A percentile compares a stretch with the other conserved stretches of the same genome.
Evolutionary conservation across 371 early-diverging fungal species (phyloP).

Genomic region (Coemansia sp.): DNA sequence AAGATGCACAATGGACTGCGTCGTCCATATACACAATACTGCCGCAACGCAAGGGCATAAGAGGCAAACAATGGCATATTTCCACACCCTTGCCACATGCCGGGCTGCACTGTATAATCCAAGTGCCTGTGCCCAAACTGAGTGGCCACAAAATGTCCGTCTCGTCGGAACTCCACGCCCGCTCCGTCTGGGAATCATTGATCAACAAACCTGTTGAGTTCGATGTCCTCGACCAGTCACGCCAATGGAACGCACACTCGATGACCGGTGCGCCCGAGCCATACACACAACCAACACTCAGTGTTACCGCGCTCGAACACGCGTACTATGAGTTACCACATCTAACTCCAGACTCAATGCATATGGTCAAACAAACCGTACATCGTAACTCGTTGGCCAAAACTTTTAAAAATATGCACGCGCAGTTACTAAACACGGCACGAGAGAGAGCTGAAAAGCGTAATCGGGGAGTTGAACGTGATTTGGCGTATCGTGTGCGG

Average conservation of each 20-base stretch:
- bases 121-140: constrained; percentile 3
- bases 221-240: constrained; percentile 12
- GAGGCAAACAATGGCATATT: background rate
- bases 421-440: background rate
- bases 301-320: constrained; percentile 11
- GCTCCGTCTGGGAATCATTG: constrained; percentile 17
- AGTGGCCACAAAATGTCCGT: background rate
- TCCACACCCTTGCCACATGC: constrained; percentile 15
- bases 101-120: constrained; percentile 39
- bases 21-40: constrained; percentile 14
- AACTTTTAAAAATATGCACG: background rate
- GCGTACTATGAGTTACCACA: constrained; percentile 19
- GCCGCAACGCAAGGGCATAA: background rate
- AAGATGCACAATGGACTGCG: constrained; percentile 29
- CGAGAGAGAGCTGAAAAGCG: background rate
- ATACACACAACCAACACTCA: constrained; percentile 19
- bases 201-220: background rate
- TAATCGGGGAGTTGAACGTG: too few relatives aligned
- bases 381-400: background rate
- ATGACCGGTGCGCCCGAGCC: constrained; percentile 23
- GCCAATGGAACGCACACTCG: constrained; percentile 19
- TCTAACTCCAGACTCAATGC: constrained; percentile 11
- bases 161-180: constrained; percentile 31
- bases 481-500: constrained; percentile 1
- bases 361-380: background rate